A percentile compares a stretch with the other conserved stretches of the same genome.
These are phyloP conservation scores for Stemphylium beticola DNA, from an alignment of 2,329 filamentous ascomycete genomes.

Conservation along the genomic window DNA sequence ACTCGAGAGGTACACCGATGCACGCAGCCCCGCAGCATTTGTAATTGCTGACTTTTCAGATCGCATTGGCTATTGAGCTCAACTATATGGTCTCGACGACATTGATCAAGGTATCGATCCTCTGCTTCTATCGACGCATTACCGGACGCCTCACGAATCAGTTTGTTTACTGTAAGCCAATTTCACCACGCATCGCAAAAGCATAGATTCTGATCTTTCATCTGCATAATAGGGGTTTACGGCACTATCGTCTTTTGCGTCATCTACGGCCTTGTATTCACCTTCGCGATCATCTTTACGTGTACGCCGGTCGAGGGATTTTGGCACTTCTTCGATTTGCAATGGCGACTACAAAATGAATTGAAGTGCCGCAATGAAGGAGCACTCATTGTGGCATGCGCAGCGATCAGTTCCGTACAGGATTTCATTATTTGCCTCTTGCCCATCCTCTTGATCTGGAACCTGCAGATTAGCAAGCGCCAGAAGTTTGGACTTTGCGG, in stretches of 20 bases:
- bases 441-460: slow-evolving; percentile 54
- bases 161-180: slow-evolving; percentile 43
- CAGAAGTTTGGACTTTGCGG: slow-evolving; percentile 55
- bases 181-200: background rate
- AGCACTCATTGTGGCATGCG: slow-evolving; percentile 48
- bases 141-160: slow-evolving; percentile 43
- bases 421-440: slow-evolving; percentile 51
- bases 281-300: slow-evolving; percentile 42
- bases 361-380: slow-evolving; percentile 49
- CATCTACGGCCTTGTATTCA: slow-evolving; percentile 49
- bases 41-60: slow-evolving; percentile 24
- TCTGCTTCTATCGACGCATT: slow-evolving; percentile 53
- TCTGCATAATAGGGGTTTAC: slow-evolving; percentile 30
- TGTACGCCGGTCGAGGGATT: slow-evolving; percentile 51
- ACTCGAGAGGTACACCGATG: slow-evolving; percentile 29
- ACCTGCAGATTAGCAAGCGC: slow-evolving; percentile 50
- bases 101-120: slow-evolving; percentile 43
- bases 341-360: slow-evolving; percentile 40
- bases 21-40: background rate
- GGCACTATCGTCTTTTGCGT: slow-evolving; percentile 48
- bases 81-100: slow-evolving; percentile 38
- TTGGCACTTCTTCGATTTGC: slow-evolving; percentile 47
- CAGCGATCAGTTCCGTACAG: slow-evolving; percentile 48
- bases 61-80: slow-evolving; percentile 40
- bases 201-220: background rate